A percentile compares a stretch with the other conserved stretches of the same genome.
Evolutionary conservation across 352 stramenopile species (phyloP).

Genomic region (Phytophthora palmivora): DNA sequence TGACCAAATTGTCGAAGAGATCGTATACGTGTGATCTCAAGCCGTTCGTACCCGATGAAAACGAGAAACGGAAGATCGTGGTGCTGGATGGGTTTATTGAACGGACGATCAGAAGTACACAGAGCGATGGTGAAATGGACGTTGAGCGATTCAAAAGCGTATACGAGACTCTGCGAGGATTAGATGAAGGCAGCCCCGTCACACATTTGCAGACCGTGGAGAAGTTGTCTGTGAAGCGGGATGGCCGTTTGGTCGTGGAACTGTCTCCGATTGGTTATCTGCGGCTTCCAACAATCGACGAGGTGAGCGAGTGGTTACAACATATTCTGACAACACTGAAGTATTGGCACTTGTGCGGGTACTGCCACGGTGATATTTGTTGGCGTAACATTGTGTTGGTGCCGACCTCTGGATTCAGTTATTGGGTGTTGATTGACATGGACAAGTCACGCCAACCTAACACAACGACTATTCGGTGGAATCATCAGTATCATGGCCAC

Average conservation of each 20-base stretch:
- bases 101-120: constrained; percentile 5
- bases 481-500: too few species aligned
- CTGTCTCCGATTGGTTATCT: neutral
- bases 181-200: neutral
- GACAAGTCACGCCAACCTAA: too few species aligned
- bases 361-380: constrained; percentile 3
- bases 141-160: too few species aligned
- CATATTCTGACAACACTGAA: constrained; percentile 1
- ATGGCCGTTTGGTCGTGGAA: constrained; percentile 6
- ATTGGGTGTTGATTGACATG: too few species aligned
- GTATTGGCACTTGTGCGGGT: neutral
- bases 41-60: constrained; percentile 13
- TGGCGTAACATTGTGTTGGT: too few species aligned
- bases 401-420: too few species aligned
- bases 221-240: neutral
- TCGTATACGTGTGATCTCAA: neutral
- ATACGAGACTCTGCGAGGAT: too few species aligned
- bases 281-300: neutral
- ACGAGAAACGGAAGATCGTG: constrained; percentile 3
- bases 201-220: constrained; percentile 14
- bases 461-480: too few species aligned
- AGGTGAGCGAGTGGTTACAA: neutral
- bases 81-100: constrained; percentile 2
- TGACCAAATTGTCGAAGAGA: neutral
- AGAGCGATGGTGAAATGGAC: too few species aligned